Evolutionary conservation across 2,329 filamentous ascomycete species (phyloP).

Genomic region (Aspergillus oerlinghausenensis): DNA sequence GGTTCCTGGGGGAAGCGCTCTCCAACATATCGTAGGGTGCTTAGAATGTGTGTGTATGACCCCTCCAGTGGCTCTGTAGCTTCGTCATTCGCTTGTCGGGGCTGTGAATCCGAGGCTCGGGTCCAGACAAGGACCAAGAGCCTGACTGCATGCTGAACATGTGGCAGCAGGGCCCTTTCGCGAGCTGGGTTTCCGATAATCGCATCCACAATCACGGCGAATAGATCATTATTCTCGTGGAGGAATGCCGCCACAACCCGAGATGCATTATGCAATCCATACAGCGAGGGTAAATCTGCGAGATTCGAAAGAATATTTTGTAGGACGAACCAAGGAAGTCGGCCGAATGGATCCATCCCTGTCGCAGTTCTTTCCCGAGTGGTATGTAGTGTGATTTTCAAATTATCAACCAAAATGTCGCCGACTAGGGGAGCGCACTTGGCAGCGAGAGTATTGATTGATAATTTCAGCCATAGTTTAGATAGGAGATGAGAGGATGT

Average conservation of each 20-base stretch:
- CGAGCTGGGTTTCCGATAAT: constrained; percentile 3
- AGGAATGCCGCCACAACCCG: constrained; percentile 4
- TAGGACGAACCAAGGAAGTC: constrained; percentile 7
- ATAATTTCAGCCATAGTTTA: too few species aligned
- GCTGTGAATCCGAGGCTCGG: background rate
- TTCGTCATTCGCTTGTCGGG: background rate
- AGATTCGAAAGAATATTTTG: constrained; percentile 5
- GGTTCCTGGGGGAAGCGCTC: background rate
- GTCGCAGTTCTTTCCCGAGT: background rate
- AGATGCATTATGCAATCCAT: constrained; percentile 5
- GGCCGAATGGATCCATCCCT: constrained; percentile 6
- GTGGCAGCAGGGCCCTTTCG: constrained; percentile 3
- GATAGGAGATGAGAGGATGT: too few species aligned
- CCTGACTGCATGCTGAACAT: constrained; percentile 1
- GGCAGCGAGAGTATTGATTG: too few species aligned
- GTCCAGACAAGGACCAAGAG: constrained; percentile 3
- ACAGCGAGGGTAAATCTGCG: constrained; percentile 1
- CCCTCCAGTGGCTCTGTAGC: background rate
- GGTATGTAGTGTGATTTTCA: too few species aligned
- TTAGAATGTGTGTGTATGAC: constrained; percentile 2
- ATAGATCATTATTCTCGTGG: constrained; percentile 1
- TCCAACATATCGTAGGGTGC: background rate
- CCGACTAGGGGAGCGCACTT: too few species aligned
- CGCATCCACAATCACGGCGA: constrained; percentile 1
- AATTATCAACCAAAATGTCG: too few species aligned